Base-by-base conservation (phyloP, 2,329 filamentous ascomycete genomes). In the Botryotinia calthae region DNA sequence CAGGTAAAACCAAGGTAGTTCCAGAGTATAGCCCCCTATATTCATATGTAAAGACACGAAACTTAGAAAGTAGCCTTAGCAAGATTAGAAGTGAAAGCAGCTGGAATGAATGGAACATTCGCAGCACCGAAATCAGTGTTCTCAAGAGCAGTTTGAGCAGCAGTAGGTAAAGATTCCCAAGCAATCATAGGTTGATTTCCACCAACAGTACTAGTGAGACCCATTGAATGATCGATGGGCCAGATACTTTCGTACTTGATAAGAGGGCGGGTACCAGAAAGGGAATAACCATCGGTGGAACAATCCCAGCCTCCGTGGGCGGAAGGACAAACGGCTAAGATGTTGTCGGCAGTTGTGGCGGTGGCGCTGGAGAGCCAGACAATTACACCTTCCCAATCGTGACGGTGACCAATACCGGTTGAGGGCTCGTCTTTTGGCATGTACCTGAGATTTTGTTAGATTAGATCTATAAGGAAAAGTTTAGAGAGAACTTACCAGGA, bases 341-440 rank as follows among this genome's bases (percentile, higher is more conserved):
- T 79, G 66, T 85, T 81, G 22, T 73, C 75, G 22, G 81, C 77
- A 14, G 78, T 77, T 0, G 76, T 78, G 25, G 78, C 72, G 2
- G 81, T 79, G 0, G 78, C 68, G 16, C 80, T 80, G 0, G 82
- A 81, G 0, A 88, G 82, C 85, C 85, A 88, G 40, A 88, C 82
- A 51, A 88, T 84, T 0, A 84, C 81, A n/a, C 84, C 84, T 76
- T 88, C 86, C 86, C 86, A 88, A 76, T 88, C 86, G 78, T 88
- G 85, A 31, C 86, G 83, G 75, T 88, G 86, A 14, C 86, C 86
- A 4, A 83, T 80, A 0, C 81, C 82, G 0, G 73, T 62, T 40
- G 76, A 78, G 18, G 84, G 82, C 74, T 81, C 78, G 73, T 85
- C 84, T 79, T 86, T 85, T 68, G 84, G 84, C 76, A 84, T 81